Evolutionary conservation across 208 protist species (phyloP).

Genomic region (Crithidia sp.): DNA sequence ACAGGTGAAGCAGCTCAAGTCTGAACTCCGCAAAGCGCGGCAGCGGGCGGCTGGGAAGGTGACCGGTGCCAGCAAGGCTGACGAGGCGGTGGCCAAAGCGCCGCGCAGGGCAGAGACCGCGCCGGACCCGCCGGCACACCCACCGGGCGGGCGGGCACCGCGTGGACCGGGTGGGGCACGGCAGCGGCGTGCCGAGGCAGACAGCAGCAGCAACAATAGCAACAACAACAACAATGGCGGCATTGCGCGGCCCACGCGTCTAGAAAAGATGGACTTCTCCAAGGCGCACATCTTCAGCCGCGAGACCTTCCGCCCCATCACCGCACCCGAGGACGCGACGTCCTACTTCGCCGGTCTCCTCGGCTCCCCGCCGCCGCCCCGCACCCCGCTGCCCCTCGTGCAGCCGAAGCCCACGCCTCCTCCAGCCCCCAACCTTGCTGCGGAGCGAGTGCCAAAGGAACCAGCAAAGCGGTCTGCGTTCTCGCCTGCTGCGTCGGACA

Average conservation of each 20-base stretch:
- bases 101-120: conserved; percentile 80
- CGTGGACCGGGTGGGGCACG: conserved; percentile 13
- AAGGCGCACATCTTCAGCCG: conserved; percentile 64
- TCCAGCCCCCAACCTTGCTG: not conserved
- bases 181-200: not conserved
- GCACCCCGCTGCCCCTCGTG: conserved; percentile 17
- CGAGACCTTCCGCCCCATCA: conserved; percentile 74
- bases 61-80: conserved; percentile 1
- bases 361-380: conserved; percentile 13
- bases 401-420: conserved; percentile 7
- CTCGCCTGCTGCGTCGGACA: not conserved
- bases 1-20: conserved; percentile 86
- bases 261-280: conserved; percentile 55
- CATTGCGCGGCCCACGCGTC: conserved; percentile 12
- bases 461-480: conserved; percentile 5
- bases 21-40: conserved; percentile 75
- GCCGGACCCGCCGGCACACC: conserved; percentile 48
- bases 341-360: conserved; percentile 25
- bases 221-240: conserved; percentile 6
- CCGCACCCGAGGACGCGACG: conserved; percentile 49
- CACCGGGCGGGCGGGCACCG: conserved; percentile 6
- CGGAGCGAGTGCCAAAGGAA: too few relatives aligned
- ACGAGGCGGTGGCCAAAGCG: conserved; percentile 6
- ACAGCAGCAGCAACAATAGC: not conserved
- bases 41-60: conserved; percentile 54